These are phyloP conservation scores for Plectosphaerella cucumerina DNA, from an alignment of 2,329 filamentous ascomycete genomes.

Conservation along the genomic window DNA sequence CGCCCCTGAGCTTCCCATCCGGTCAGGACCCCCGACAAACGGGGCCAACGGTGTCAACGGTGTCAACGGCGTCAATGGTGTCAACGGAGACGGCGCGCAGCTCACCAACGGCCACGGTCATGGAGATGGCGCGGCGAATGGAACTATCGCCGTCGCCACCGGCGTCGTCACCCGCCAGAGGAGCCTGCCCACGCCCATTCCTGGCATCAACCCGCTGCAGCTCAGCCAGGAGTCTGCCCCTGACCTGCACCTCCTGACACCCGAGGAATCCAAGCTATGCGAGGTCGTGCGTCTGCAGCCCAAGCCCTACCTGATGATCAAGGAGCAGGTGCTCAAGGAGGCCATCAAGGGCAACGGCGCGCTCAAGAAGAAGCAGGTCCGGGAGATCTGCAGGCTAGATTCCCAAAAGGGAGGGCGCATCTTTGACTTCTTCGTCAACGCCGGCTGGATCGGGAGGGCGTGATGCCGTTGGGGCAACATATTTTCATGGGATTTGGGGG, in stretches of 20 bases:
- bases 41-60: conserved; percentile 17
- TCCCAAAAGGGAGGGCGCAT: conserved; percentile 79
- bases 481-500: no score
- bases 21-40: conserved; percentile 35
- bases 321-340: conserved; percentile 87
- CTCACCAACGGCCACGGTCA: conserved; percentile 52
- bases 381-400: conserved; percentile 80
- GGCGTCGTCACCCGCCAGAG: conserved; percentile 43
- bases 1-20: conserved; percentile 71
- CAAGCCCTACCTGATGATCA: conserved; percentile 92
- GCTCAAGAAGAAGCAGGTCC: conserved; percentile 91
- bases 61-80: conserved; percentile 35
- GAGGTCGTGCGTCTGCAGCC: conserved; percentile 80
- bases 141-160: conserved; percentile 34
- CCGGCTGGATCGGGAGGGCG: conserved; percentile 86
- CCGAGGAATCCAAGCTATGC: conserved; percentile 83
- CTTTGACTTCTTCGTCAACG: conserved; percentile 92
- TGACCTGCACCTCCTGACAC: conserved; percentile 80
- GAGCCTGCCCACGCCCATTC: conserved; percentile 51
- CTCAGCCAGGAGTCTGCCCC: conserved; percentile 72
- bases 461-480: conserved; percentile 31
- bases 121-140: conserved; percentile 35
- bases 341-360: conserved; percentile 83
- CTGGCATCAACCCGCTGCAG: conserved; percentile 59
- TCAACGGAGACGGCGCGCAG: conserved; percentile 49